Evolutionary conservation across 805 yeast genomes (phyloP).

Genomic region (Yarrowia divulgata): DNA sequence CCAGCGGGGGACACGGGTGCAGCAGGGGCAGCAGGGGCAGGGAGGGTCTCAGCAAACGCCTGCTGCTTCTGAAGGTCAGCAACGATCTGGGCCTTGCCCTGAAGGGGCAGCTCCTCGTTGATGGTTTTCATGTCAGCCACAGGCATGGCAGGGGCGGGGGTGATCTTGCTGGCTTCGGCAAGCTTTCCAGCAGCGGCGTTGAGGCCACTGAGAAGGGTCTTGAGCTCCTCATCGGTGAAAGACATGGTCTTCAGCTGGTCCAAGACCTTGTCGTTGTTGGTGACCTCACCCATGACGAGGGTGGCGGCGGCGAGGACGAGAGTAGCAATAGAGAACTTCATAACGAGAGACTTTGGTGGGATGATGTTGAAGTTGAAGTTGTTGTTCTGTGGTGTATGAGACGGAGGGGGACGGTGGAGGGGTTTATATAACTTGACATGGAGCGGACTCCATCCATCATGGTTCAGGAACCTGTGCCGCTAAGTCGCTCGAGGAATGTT

Average conservation of each 20-base stretch:
- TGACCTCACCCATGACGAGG: background rate
- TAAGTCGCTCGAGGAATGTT: background rate
- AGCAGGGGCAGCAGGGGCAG: background rate
- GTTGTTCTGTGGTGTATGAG: slow-evolving; percentile 8
- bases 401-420: background rate
- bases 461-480: no score
- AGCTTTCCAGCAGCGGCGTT: background rate
- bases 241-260: background rate
- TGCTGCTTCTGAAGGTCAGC: background rate
- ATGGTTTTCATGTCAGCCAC: background rate
- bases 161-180: background rate
- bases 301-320: background rate
- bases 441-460: no score
- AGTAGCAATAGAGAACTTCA: slow-evolving; percentile 6
- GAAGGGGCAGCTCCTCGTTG: background rate
- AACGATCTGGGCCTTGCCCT: background rate
- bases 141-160: background rate
- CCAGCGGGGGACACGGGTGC: background rate
- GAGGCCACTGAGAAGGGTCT: background rate
- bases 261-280: background rate
- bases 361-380: background rate
- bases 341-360: slow-evolving; percentile 10
- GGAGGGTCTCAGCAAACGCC: background rate
- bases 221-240: background rate
- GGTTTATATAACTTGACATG: background rate